These are phyloP conservation scores for Blastocystis sp. DNA, from an alignment of 352 stramenopile species.

Conservation along the genomic window DNA sequence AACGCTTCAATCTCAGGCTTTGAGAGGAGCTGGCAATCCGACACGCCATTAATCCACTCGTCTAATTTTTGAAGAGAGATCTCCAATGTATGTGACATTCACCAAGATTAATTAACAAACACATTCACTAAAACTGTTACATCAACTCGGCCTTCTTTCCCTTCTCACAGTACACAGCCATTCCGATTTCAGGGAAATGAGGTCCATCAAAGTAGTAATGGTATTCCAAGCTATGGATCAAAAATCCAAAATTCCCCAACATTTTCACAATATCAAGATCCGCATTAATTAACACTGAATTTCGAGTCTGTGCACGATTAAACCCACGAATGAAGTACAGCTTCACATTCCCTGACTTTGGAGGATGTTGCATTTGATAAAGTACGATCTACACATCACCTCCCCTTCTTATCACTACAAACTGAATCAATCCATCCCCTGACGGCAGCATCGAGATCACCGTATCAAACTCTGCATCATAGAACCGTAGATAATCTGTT, in stretches of 20 bases:
- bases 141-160: neutral
- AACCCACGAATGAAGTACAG: slow-evolving; percentile 54
- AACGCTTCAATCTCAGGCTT: slow-evolving; percentile 89
- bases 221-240: slow-evolving; percentile 37
- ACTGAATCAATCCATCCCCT: slow-evolving; percentile 42
- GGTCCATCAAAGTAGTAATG: slow-evolving; percentile 55
- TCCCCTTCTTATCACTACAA: neutral
- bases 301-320: slow-evolving; percentile 42
- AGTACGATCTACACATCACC: slow-evolving; percentile 25
- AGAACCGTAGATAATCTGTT: slow-evolving; percentile 21
- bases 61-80: slow-evolving; percentile 72
- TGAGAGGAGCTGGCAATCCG: slow-evolving; percentile 84
- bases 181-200: slow-evolving; percentile 53
- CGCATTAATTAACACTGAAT: slow-evolving; percentile 15
- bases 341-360: neutral
- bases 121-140: neutral
- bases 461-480: slow-evolving; percentile 46
- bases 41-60: slow-evolving; percentile 85
- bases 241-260: neutral
- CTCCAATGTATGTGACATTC: neutral
- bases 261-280: slow-evolving; percentile 29
- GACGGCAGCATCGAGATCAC: slow-evolving; percentile 55
- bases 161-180: slow-evolving; percentile 58
- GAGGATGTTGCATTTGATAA: slow-evolving; percentile 26
- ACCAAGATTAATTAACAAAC: neutral